These are phyloP conservation scores for Monosporascus sp. DNA, from an alignment of 2,329 filamentous ascomycete genomes.

Conservation along the genomic window DNA sequence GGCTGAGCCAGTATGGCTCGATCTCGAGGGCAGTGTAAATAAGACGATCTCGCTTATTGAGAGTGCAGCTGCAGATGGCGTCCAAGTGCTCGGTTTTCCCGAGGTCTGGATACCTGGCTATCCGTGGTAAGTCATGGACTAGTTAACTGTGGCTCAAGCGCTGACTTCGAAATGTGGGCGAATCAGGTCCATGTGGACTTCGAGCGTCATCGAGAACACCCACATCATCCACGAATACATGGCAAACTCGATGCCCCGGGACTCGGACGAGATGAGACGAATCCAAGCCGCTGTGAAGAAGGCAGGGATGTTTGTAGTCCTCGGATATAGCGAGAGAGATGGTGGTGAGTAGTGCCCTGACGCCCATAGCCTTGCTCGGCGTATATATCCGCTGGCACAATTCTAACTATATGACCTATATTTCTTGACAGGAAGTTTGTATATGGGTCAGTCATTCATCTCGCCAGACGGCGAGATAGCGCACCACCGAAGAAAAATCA, in stretches of 20 bases:
- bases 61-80: slow-evolving; percentile 47
- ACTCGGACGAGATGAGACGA: slow-evolving; percentile 37
- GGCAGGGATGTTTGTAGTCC: slow-evolving; percentile 38
- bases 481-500: slow-evolving; percentile 44
- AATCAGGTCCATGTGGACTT: slow-evolving; percentile 31
- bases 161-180: slow-evolving; percentile 20
- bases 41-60: slow-evolving; percentile 54
- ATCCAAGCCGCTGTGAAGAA: slow-evolving; percentile 36
- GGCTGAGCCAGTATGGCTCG: slow-evolving; percentile 55
- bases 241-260: slow-evolving; percentile 26
- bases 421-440: slow-evolving; percentile 27
- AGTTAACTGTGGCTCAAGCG: slow-evolving; percentile 1
- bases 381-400: background rate
- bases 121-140: slow-evolving; percentile 33
- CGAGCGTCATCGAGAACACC: slow-evolving; percentile 34
- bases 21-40: slow-evolving; percentile 46
- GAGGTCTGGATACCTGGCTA: slow-evolving; percentile 52
- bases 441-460: slow-evolving; percentile 48
- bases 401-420: background rate
- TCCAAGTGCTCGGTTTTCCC: slow-evolving; percentile 50
- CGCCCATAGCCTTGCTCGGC: too few relatives aligned
- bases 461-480: slow-evolving; percentile 39
- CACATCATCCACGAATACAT: slow-evolving; percentile 31
- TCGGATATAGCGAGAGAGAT: slow-evolving; percentile 45
- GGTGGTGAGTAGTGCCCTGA: slow-evolving; percentile 12